Evolutionary conservation across 164 flowering plant genomes (phyloP).

Genomic region (Tinospora cordifolia): DNA sequence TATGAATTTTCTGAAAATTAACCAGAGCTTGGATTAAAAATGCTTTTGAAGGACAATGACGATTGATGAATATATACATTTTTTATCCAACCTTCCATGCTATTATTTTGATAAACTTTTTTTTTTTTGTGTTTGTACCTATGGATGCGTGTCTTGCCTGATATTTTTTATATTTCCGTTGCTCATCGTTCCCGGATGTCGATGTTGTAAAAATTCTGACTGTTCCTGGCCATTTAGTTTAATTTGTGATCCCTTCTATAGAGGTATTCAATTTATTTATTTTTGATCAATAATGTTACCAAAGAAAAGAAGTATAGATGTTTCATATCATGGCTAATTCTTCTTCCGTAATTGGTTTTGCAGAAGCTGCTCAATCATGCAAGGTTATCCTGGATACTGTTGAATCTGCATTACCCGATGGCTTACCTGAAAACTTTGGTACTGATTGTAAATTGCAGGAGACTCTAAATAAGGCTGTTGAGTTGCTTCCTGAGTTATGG

Average conservation of each 20-base stretch:
- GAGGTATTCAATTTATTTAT: neutral
- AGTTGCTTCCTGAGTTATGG: slow-evolving; percentile 82
- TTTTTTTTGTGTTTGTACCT: neutral
- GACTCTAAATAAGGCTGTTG: slow-evolving; percentile 65
- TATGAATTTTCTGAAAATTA: neutral
- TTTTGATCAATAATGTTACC: neutral
- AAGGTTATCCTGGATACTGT: slow-evolving; percentile 70
- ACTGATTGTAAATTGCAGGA: slow-evolving; percentile 67
- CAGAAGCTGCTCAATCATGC: slow-evolving; percentile 96
- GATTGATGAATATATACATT: neutral
- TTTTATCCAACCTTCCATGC: too few species aligned
- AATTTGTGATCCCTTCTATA: neutral
- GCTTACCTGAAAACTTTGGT: slow-evolving; percentile 54
- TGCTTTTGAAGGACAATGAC: neutral
- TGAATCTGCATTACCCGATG: slow-evolving; percentile 76
- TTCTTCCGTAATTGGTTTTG: slow-evolving; percentile 28
- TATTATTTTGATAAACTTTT: neutral
- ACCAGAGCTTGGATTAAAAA: too few species aligned
- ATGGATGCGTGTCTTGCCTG: too few species aligned
- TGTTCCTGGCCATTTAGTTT: too few species aligned
- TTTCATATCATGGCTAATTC: slow-evolving; percentile 13
- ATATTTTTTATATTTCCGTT: too few species aligned
- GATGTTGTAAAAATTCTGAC: too few species aligned
- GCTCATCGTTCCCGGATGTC: too few species aligned
- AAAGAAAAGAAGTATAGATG: too few species aligned